Evolutionary conservation across 441 rosid species (phyloP).

Genomic region (Geranium incanum): DNA sequence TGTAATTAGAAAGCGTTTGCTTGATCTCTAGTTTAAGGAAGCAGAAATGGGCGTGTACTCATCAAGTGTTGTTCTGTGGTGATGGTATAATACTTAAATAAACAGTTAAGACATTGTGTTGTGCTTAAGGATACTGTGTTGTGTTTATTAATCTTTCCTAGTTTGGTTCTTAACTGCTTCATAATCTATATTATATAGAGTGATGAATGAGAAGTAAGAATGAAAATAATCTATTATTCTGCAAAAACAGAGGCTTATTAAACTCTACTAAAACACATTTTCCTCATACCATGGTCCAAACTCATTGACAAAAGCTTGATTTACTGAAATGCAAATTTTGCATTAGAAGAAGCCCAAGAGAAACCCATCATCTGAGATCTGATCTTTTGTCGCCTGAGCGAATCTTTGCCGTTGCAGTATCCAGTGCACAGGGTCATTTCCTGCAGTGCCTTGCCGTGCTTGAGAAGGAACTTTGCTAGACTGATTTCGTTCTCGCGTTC

Average conservation of each 20-base stretch:
- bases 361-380: conserved; percentile 62
- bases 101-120: too few relatives aligned
- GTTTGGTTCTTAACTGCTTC: background rate
- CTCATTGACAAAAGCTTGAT: background rate
- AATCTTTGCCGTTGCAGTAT: conserved; percentile 42
- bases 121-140: too few relatives aligned
- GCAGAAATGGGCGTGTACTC: too few relatives aligned
- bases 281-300: background rate
- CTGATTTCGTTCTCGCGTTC: conserved; percentile 70
- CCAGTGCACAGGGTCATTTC: conserved; percentile 53
- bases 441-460: conserved; percentile 63
- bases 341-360: conserved; percentile 70
- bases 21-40: background rate
- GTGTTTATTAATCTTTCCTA: too few relatives aligned
- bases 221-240: background rate
- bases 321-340: conserved; percentile 44
- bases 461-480: conserved; percentile 59
- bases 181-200: background rate
- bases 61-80: too few relatives aligned
- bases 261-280: background rate
- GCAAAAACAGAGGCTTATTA: background rate
- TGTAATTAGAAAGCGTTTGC: background rate
- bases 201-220: background rate
- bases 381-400: conserved; percentile 47
- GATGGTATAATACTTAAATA: too few relatives aligned